A percentile compares a stretch with the other conserved stretches of the same genome.
Conservation (phyloP, 257 asterid genomes). For the Salvia rosmarinus region DNA sequence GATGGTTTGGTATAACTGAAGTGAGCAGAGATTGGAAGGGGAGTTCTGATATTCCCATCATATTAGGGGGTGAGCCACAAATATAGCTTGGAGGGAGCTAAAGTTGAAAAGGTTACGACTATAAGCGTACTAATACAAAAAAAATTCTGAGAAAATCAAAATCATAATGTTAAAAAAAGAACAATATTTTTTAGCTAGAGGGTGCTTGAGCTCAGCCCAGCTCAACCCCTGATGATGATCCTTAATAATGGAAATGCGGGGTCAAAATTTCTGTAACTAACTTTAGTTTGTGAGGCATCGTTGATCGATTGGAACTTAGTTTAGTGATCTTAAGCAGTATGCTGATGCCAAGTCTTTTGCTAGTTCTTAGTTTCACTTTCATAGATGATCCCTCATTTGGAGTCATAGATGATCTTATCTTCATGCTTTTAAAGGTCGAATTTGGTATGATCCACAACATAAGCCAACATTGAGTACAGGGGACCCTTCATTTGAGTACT, state of each 20-base stretch:
- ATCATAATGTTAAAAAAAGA: no score
- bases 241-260: background rate
- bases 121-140: no score
- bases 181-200: no score
- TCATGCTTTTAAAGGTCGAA: background rate
- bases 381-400: no score
- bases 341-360: background rate
- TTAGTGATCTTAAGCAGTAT: constrained; percentile 10
- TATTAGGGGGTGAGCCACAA: no score
- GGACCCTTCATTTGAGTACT: no score
- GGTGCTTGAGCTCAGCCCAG: no score
- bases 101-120: no score
- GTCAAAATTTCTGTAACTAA: background rate
- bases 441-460: background rate
- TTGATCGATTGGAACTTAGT: background rate
- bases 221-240: background rate
- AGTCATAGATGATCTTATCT: no score
- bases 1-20: background rate
- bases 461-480: background rate
- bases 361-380: background rate
- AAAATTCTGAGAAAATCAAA: no score
- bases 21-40: constrained; percentile 8
- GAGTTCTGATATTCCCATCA: background rate
- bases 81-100: no score
- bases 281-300: background rate